These are phyloP conservation scores for Mortierella antarctica DNA, from an alignment of 192 early-diverging fungal species.

Conservation along the genomic window DNA sequence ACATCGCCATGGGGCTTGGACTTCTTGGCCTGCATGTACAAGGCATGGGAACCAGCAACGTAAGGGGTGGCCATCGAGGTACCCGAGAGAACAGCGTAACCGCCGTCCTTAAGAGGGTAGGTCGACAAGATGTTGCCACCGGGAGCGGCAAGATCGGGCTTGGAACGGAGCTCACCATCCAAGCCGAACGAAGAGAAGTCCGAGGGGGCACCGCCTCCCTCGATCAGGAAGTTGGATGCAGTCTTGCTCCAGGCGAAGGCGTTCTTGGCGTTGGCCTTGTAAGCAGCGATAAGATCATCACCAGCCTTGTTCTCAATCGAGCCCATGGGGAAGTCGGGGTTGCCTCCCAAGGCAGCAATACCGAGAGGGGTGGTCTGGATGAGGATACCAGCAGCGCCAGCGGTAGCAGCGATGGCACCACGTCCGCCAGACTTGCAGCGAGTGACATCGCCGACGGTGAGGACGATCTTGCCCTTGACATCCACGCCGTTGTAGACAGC, in stretches of 20 bases:
- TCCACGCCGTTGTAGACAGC: slow-evolving; percentile 3
- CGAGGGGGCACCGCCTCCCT: slow-evolving; percentile 61
- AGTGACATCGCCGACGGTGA: slow-evolving; percentile 54
- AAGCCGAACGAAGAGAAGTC: slow-evolving; percentile 73
- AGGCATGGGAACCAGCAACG: slow-evolving; percentile 44
- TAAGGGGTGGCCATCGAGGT: slow-evolving; percentile 62
- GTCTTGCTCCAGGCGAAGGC: slow-evolving; percentile 16
- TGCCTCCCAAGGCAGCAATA: slow-evolving; percentile 24
- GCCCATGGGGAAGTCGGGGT: slow-evolving; percentile 33
- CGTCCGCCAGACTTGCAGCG: slow-evolving; percentile 53
- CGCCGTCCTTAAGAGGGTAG: slow-evolving; percentile 26
- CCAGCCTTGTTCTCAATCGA: slow-evolving; percentile 48
- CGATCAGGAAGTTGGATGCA: slow-evolving; percentile 4
- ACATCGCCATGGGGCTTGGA: slow-evolving; percentile 12
- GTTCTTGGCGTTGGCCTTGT: slow-evolving; percentile 19
- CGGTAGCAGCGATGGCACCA: slow-evolving; percentile 22
- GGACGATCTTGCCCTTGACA: slow-evolving; percentile 52
- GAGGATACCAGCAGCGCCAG: slow-evolving; percentile 16
- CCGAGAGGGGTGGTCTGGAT: slow-evolving; percentile 30
- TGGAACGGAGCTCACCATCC: slow-evolving; percentile 67
- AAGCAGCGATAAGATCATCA: slow-evolving; percentile 37
- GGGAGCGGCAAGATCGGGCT: slow-evolving; percentile 62
- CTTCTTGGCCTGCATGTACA: slow-evolving; percentile 36
- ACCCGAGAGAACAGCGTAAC: slow-evolving; percentile 38
- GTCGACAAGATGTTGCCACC: slow-evolving; percentile 62